Evolutionary conservation across 495 filamentous ascomycete species (phyloP).

Genomic region (Penicillium bovifimosum): DNA sequence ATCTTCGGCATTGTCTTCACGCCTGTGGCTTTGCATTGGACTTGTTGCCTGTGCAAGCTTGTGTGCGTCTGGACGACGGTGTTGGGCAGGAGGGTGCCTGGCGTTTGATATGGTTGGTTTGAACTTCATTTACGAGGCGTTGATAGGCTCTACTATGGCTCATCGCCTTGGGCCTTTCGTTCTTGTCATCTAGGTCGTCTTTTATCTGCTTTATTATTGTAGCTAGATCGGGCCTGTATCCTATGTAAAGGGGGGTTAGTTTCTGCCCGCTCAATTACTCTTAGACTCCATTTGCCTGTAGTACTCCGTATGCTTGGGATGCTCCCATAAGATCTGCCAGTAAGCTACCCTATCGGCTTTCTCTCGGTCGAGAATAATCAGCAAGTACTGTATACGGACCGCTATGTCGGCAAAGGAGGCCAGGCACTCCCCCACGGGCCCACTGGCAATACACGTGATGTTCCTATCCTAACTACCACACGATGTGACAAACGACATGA

Average conservation of each 20-base stretch:
- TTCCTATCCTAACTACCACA: background rate
- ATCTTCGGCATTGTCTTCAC: slow-evolving; percentile 27
- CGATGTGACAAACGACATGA: slow-evolving; percentile 2
- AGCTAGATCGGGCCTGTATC: slow-evolving; percentile 14
- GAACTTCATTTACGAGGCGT: slow-evolving; percentile 24
- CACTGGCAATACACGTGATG: background rate
- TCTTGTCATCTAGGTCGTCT: slow-evolving; percentile 12
- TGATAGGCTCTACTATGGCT: slow-evolving; percentile 12
- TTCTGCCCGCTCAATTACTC: background rate
- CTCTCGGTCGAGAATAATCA: background rate
- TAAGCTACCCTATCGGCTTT: background rate
- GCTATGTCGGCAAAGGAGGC: background rate
- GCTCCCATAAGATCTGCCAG: background rate
- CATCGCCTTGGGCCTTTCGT: slow-evolving; percentile 10
- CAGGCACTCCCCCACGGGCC: background rate
- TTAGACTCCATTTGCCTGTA: background rate
- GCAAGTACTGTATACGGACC: background rate
- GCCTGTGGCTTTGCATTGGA: slow-evolving; percentile 20
- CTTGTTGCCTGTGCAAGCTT: slow-evolving; percentile 6
- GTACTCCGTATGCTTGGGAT: background rate
- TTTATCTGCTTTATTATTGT: slow-evolving; percentile 13
- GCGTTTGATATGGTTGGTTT: slow-evolving; percentile 18
- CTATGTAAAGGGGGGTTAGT: slow-evolving; percentile 4
- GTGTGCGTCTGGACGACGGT: slow-evolving; percentile 19
- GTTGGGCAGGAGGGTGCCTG: slow-evolving; percentile 20